Conservation (phyloP, 495 filamentous ascomycete species). For the Hypoxylon perforatum region DNA sequence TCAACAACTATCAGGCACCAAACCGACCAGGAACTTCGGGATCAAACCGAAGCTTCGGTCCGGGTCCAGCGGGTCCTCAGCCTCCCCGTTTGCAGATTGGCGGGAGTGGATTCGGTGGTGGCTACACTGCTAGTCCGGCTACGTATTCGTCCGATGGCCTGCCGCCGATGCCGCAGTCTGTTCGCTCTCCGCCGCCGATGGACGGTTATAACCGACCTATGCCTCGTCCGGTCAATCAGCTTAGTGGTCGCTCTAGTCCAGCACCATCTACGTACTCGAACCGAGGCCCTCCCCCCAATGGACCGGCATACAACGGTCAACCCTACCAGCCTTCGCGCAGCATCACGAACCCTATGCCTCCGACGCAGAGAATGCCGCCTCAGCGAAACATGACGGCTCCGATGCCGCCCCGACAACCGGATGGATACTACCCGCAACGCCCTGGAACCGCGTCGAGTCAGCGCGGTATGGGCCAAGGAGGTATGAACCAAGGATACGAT, state of each 20-base stretch:
- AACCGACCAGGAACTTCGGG: constrained; percentile 45
- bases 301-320: constrained; percentile 29
- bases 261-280: constrained; percentile 52
- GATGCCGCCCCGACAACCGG: constrained; percentile 46
- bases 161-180: constrained; percentile 48
- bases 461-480: constrained; percentile 31
- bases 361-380: constrained; percentile 49
- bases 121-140: constrained; percentile 48
- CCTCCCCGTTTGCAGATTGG: constrained; percentile 36
- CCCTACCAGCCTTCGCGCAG: constrained; percentile 51
- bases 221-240: constrained; percentile 32
- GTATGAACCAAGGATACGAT: constrained; percentile 45
- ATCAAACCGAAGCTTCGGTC: constrained; percentile 57
- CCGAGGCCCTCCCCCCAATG: constrained; percentile 36
- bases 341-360: constrained; percentile 52
- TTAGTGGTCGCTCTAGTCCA: constrained; percentile 52
- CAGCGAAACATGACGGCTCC: constrained; percentile 65
- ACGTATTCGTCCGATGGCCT: constrained; percentile 46
- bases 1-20: constrained; percentile 49
- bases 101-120: constrained; percentile 34
- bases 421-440: constrained; percentile 37
- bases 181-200: constrained; percentile 45
- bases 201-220: constrained; percentile 43
- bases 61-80: constrained; percentile 55
- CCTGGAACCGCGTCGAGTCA: constrained; percentile 36